Conservation (phyloP, 1,139 yeast species). For the Scheffersomyces parashehatae region DNA sequence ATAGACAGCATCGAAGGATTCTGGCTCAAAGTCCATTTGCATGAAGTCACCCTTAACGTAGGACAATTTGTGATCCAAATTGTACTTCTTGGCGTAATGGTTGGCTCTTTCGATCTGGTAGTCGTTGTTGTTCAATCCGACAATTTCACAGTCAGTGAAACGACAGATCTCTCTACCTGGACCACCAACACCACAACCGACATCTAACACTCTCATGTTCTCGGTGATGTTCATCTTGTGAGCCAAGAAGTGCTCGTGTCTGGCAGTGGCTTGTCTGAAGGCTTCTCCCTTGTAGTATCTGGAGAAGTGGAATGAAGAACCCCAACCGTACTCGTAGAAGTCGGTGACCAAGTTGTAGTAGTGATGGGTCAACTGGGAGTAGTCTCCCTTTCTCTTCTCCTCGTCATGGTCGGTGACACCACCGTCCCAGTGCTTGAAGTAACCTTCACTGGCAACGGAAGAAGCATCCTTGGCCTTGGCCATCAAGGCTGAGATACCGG, state of each 20-base stretch:
- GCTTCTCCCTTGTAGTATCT: conserved; percentile 93
- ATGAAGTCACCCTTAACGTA: conserved; percentile 98
- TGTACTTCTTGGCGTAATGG: conserved; percentile 68
- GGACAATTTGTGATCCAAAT: conserved; percentile 69
- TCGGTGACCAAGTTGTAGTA: conserved; percentile 97
- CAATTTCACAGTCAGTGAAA: conserved; percentile 83
- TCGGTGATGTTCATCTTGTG: conserved; percentile 77
- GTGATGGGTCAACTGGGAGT: conserved; percentile 89
- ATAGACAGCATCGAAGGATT: conserved; percentile 91
- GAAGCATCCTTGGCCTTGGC: conserved; percentile 78
- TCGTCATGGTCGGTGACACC: conserved; percentile 79
- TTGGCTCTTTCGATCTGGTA: conserved; percentile 94
- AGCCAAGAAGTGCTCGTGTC: conserved; percentile 97
- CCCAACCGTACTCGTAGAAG: conserved; percentile 98
- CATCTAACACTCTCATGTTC: conserved; percentile 89
- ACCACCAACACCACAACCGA: conserved; percentile 99
- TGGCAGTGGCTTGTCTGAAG: conserved; percentile 90
- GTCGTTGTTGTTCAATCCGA: conserved; percentile 95
- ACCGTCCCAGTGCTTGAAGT: conserved; percentile 96
- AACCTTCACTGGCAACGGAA: conserved; percentile 81
- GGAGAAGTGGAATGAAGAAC: conserved; percentile 97
- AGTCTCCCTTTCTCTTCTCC: conserved; percentile 74
- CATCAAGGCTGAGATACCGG: conserved; percentile 77
- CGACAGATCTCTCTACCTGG: conserved; percentile 96
- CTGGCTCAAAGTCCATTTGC: conserved; percentile 96